A percentile compares a stretch with the other conserved stretches of the same genome.
Conservation (phyloP, 768 basidiomycete genomes). For the Suillus bovinus region DNA sequence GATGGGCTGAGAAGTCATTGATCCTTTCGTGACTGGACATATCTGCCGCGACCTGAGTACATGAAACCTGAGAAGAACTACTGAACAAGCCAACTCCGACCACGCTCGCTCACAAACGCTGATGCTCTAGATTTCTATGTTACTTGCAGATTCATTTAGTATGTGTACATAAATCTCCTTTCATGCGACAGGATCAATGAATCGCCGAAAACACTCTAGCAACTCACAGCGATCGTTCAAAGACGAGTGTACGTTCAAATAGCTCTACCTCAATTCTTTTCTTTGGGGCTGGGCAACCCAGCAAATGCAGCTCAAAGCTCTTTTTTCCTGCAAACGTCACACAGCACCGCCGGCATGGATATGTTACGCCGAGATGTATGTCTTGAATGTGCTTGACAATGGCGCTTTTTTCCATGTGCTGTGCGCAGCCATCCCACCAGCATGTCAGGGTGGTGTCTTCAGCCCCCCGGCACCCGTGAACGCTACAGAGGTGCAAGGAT, state of each 20-base stretch:
- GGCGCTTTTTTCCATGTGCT: not conserved
- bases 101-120: not conserved
- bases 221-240: not conserved
- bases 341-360: conserved; percentile 2
- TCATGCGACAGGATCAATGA: not conserved
- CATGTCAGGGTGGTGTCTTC: not conserved
- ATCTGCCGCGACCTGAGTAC: not conserved
- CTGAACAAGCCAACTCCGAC: not conserved
- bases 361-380: conserved; percentile 3
- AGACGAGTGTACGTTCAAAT: not conserved
- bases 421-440: conserved; percentile 3
- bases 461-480: not conserved
- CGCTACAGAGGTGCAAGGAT: not conserved
- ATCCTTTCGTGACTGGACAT: not conserved
- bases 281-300: not conserved
- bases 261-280: not conserved
- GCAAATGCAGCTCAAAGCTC: conserved; percentile 1
- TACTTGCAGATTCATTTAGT: not conserved
- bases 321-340: not conserved
- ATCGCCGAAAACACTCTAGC: not conserved
- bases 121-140: not conserved
- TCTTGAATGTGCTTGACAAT: not conserved
- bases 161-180: not conserved
- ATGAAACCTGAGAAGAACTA: not conserved
- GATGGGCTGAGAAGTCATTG: not conserved